Base-by-base conservation (phyloP, 768 basidiomycete species). In the Boletus pseudo-olivaceus region DNA sequence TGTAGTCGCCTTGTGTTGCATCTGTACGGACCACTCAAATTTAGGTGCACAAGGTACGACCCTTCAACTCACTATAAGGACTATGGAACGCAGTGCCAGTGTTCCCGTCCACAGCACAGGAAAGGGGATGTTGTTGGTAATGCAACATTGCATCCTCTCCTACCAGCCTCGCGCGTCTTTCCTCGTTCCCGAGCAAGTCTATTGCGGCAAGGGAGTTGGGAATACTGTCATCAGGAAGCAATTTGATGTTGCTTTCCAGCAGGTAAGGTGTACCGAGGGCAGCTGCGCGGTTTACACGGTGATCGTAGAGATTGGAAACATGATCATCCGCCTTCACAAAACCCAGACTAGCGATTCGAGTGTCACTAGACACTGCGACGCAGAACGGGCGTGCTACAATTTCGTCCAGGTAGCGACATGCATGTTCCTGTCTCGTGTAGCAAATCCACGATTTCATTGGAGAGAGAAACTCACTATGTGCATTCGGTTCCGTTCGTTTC, bases 31-130 rank as follows among this genome's bases (percentile, higher is more conserved):
- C 39, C 19, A 19, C 44, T 59, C 29, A 64, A 67, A 54, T 23
- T 23, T 23, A 61, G 66, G 64, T 39, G 47, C 29, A n/a, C 39
- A 4, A 15, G 42, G 47, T 9, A 45, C 27, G 17, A 45, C 20
- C 39, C 20, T 55, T 43, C 51, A 66, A 65, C 78, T 51, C 59
- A 83, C 85, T 62, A 54, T 67, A 57, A 30, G 71, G 61, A 63
- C 82, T 83, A 33, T 72, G 73, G 60, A 87, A 87, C 1, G 67
- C 74, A 32, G 82, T 84, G 9, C 67, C 65, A 4, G 64, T 57
- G n/a, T 72, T 61, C 7, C 78, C 76, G 68, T 87, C 84, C 5
- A 85, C 84, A 4, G 82, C 84, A 62, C 72, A 68, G 12, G 81
- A 82, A 26, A 76, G 74, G 27, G 83, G 69, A 65, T 77, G 71